These are phyloP conservation scores for Magnolia officinalis DNA, from an alignment of 164 flowering plant genomes.

Conservation along the genomic window DNA sequence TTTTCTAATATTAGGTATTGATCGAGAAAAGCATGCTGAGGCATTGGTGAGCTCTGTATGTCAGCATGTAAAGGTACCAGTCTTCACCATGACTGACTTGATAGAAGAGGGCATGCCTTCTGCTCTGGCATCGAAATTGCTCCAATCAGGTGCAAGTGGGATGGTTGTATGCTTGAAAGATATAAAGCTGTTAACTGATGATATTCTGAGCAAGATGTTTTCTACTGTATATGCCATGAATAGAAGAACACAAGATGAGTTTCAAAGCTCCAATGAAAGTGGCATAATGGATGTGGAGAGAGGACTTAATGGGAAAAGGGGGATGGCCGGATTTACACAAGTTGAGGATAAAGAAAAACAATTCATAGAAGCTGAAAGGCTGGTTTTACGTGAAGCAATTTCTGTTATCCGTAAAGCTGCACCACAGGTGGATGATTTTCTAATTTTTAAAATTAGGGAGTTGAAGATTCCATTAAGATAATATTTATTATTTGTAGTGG, in stretches of 20 bases:
- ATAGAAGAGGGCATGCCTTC: slow-evolving; percentile 15
- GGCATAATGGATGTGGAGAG: slow-evolving; percentile 20
- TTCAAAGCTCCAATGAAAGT: slow-evolving; percentile 16
- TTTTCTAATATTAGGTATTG: slow-evolving; percentile 49
- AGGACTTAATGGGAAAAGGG: slow-evolving; percentile 22
- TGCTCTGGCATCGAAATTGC: slow-evolving; percentile 28
- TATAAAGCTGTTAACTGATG: slow-evolving; percentile 42
- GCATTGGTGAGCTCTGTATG: slow-evolving; percentile 25
- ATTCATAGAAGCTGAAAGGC: slow-evolving; percentile 65
- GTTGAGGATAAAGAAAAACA: slow-evolving; percentile 62
- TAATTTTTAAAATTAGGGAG: slow-evolving; percentile 56
- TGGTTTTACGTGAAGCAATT: slow-evolving; percentile 56
- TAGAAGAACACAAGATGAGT: slow-evolving; percentile 18
- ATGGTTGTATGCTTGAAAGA: slow-evolving; percentile 54
- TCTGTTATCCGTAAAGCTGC: slow-evolving; percentile 73
- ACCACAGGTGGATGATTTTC: slow-evolving; percentile 97
- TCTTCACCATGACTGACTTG: slow-evolving; percentile 40
- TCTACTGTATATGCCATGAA: slow-evolving; percentile 16
- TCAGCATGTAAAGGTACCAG: slow-evolving; percentile 64
- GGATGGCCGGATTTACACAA: slow-evolving; percentile 44
- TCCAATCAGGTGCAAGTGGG: slow-evolving; percentile 80
- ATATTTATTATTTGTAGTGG: slow-evolving; percentile 6
- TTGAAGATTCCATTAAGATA: slow-evolving; percentile 30
- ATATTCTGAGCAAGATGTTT: slow-evolving; percentile 40
- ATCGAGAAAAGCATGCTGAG: slow-evolving; percentile 27